A percentile compares a stretch with the other conserved stretches of the same genome.
Evolutionary conservation across 2,329 filamentous ascomycete genomes (phyloP).

Genomic region (Fusarium proliferatum): DNA sequence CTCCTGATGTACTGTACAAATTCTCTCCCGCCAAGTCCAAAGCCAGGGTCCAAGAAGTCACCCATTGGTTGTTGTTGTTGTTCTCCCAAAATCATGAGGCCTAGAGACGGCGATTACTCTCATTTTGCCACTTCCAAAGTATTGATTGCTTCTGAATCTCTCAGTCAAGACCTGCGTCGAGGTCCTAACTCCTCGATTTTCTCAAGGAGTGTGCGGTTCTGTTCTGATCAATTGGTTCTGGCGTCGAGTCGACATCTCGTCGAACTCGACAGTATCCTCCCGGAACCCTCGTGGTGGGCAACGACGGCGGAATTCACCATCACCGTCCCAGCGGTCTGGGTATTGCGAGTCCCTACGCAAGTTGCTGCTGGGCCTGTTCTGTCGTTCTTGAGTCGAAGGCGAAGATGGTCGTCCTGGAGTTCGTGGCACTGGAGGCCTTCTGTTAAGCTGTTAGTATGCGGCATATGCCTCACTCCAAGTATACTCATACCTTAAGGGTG

Average conservation of each 20-base stretch:
- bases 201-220: rapidly evolving
- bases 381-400: background rate
- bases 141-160: rapidly evolving
- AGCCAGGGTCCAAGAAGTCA: background rate
- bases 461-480: background rate
- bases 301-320: background rate
- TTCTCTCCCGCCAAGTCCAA: background rate
- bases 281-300: background rate
- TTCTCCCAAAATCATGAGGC: no score
- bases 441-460: background rate
- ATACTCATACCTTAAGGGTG: background rate
- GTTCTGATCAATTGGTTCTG: background rate
- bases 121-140: background rate
- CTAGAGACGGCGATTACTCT: no score
- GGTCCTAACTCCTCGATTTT: background rate
- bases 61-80: background rate
- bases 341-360: background rate
- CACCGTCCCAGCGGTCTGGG: background rate
- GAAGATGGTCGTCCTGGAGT: background rate
- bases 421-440: rapidly evolving
- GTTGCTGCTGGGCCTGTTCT: background rate
- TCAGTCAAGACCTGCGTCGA: background rate
- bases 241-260: background rate
- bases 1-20: background rate
- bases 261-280: conserved; percentile 15